Evolutionary conservation across 345 rosid species (phyloP).

Genomic region (Diplotaxis tenuifolia): DNA sequence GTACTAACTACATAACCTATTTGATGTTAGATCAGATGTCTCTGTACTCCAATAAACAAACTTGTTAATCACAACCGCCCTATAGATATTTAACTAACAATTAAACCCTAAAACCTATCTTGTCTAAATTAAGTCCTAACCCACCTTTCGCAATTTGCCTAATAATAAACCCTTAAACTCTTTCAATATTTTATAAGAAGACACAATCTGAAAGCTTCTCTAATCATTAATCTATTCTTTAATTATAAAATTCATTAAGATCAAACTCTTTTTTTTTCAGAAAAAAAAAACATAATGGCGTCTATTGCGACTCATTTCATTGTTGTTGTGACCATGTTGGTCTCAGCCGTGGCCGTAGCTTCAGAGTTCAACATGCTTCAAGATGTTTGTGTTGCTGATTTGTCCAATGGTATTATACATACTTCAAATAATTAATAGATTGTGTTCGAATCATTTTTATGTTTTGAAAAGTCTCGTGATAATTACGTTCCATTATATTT

Average conservation of each 20-base stretch:
- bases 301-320: constrained; percentile 4
- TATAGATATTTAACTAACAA: not conserved
- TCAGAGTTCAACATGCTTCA: constrained; percentile 51
- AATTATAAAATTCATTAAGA: not conserved
- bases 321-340: constrained; percentile 28
- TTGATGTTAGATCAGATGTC: constrained; percentile 25
- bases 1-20: constrained; percentile 1
- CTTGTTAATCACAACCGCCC: constrained; percentile 5
- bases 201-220: not conserved
- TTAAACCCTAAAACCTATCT: constrained; percentile 1
- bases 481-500: no score
- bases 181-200: constrained; percentile 3
- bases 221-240: no score
- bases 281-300: constrained; percentile 30
- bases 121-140: constrained; percentile 6
- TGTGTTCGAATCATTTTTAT: not conserved
- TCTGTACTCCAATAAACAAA: constrained; percentile 6
- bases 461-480: not conserved
- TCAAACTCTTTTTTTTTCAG: not conserved
- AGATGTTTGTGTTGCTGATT: not conserved
- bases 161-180: not conserved
- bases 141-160: constrained; percentile 13
- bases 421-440: not conserved
- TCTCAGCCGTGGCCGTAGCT: constrained; percentile 34
- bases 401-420: not conserved